Evolutionary conservation across 2,329 filamentous ascomycete species (phyloP), one percentile per base, ranked within the genome.

Genomic region (Gaeumannomyces sp.): DNA sequence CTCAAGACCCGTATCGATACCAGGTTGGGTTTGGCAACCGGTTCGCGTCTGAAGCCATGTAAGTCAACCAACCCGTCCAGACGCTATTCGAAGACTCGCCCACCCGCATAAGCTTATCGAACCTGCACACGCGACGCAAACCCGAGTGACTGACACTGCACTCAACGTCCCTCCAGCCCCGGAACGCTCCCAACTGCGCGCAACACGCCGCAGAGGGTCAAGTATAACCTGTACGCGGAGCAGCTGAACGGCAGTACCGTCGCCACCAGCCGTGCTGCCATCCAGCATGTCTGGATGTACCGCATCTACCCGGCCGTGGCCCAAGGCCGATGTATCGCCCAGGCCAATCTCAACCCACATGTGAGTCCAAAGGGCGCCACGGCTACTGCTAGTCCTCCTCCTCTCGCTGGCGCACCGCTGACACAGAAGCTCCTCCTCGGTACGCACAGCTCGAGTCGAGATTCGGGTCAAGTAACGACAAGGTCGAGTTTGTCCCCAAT

Each of bases 11-110:
- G 74, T 73, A 86, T 63, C 64, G 81, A 74, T 87, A 87, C 69
- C 81, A 85, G 80, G 72, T 78, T 27, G 85, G 84, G 27, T 86
- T 85, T 69, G 80, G 80, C 53, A 87, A 86, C 70, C 71, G 75
- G 13, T 80, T 81, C 65, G 75, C 76, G 62, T 80, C 79, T 29
- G 79, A 81, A 67, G 78, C 78, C n/a, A 73, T 82, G 59, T 60
- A 33, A 35, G 59, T 60, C 29, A 19, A 22, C 27, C 29, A 19
- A 22, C 27, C 27, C n/a, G 4, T 29, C 22, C 29, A 22, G 19
- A 27, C 1, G 13, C 16, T 4, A 35, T 22, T 19, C 14, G 11
- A 7, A 22, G 2, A 22, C 16, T 50, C 16, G 6, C 11, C 1
- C 8, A 22, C 16, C 19, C 16, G 16, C 38, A 45, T 14, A 19